Evolutionary conservation across 768 basidiomycete species (phyloP).

Genomic region (Myochromella boudieri): DNA sequence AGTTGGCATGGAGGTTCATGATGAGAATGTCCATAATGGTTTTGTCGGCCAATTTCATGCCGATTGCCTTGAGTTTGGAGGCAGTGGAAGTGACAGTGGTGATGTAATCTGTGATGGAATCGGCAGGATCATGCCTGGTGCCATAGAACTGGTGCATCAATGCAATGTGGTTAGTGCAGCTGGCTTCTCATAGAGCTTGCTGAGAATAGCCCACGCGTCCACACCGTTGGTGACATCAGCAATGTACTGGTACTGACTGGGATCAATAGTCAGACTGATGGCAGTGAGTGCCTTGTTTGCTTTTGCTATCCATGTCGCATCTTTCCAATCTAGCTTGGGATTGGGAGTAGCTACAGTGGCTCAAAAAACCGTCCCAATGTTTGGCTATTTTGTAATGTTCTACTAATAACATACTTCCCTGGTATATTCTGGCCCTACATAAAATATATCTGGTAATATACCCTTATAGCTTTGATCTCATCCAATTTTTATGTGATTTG

Average conservation of each 20-base stretch:
- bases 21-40: constrained; percentile 6
- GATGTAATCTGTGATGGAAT: too few species aligned
- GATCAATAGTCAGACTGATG: constrained; percentile 20
- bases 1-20: constrained; percentile 1
- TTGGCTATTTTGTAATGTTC: too few species aligned
- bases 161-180: constrained; percentile 16
- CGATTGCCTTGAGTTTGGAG: too few species aligned
- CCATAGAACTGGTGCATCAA: constrained; percentile 22
- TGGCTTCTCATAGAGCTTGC: constrained; percentile 21
- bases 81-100: too few species aligned
- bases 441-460: too few species aligned
- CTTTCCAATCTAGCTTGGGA: too few species aligned
- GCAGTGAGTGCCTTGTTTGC: constrained; percentile 17
- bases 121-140: neutral
- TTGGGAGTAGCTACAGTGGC: neutral
- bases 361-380: too few species aligned
- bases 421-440: too few species aligned
- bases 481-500: too few species aligned
- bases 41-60: too few species aligned
- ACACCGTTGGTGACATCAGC: constrained; percentile 7
- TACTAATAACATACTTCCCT: too few species aligned
- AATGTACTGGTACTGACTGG: constrained; percentile 21
- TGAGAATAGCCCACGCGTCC: constrained; percentile 6
- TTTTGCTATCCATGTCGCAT: constrained; percentile 9
- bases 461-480: too few species aligned